Evolutionary conservation across 2,329 filamentous ascomycete genomes (phyloP), one percentile per base, ranked within the genome.

Genomic region (Teratosphaeria pseudoeucalypti): DNA sequence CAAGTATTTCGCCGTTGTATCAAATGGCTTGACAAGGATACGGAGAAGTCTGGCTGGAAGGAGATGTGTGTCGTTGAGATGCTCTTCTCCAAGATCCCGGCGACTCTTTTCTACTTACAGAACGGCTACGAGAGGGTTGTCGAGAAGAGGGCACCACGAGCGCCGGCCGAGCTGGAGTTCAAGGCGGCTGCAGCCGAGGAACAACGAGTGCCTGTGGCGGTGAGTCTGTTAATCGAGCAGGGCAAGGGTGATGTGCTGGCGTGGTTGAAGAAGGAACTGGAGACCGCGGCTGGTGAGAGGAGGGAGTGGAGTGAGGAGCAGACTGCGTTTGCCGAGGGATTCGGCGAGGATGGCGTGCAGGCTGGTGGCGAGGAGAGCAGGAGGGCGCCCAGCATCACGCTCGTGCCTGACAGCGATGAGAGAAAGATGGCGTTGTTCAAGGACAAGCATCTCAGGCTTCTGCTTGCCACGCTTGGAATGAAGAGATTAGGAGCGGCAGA

Each of bases 81-180:
- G 81, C 79, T 99, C 14, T 99, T 99, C 74, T 95, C 89, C 73
- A 99, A 99, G 74, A 88, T 91, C 60, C 86, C 85, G 57, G 82
- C 83, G 54, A 96, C 90, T 0, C 82, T 90, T 0, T 90, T 89
- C 74, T 97, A 90, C 71, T 81, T 99, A 5, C 92, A 97, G 70
- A 91, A 92, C 68, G 94, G 94, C 0, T 88, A 90, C 66, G 91
- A 96, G 68, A 89, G 86, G 69, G 90, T 92, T 64, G 83, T 86
- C 0, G 72, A 86, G 27, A 81, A 82, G 23, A 78, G 81, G n/a
- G 81, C 84, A 52, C 82, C 85, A 10, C 84, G 83, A 64, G 83
- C 90, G 3, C 90, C 86, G 0, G 88, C 89, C 11, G 89, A 95
- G 70, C 79, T 99, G 23, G 89, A 94, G 67, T 88, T 99, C 66